Evolutionary conservation across 108 stramenopile genomes (phyloP).

Genomic region (Cyclotella distinguenda): DNA sequence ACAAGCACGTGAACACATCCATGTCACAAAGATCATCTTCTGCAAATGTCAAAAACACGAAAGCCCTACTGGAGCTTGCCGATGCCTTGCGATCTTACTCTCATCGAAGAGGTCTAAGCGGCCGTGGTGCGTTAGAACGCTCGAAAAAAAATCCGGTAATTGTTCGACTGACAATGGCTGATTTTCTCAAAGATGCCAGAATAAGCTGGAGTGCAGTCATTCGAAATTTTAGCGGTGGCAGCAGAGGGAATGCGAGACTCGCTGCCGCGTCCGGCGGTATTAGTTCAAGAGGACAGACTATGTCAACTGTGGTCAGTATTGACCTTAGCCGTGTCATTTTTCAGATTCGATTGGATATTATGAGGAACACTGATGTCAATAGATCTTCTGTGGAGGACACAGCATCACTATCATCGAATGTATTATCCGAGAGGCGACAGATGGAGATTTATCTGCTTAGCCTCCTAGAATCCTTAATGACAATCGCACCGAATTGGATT

Average conservation of each 20-base stretch:
- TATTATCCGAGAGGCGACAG: conserved; percentile 2
- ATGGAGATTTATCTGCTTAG: conserved; percentile 13
- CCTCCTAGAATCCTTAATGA: not conserved
- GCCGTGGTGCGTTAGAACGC: not conserved
- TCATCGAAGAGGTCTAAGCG: not conserved
- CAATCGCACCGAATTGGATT: conserved; percentile 11
- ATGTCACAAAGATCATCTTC: not conserved
- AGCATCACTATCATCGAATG: not conserved
- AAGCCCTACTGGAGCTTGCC: conserved; percentile 19
- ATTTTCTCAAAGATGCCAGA: not conserved
- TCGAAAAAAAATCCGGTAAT: not conserved
- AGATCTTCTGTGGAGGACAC: not conserved
- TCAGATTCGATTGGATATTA: conserved; percentile 21
- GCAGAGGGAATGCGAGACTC: not conserved
- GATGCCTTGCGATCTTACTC: conserved; percentile 18
- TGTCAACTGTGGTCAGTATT: conserved; percentile 4
- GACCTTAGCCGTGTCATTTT: conserved; percentile 18
- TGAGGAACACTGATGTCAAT: not conserved
- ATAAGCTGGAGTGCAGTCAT: not conserved
- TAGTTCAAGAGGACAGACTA: not conserved
- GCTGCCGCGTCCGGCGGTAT: no score
- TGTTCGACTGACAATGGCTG: not conserved
- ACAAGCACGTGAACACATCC: not conserved
- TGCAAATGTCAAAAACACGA: not conserved
- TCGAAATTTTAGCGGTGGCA: not conserved